Evolutionary conservation across 2,329 filamentous ascomycete species (phyloP).

Genomic region (Ceratocystis cacaofunesta): DNA sequence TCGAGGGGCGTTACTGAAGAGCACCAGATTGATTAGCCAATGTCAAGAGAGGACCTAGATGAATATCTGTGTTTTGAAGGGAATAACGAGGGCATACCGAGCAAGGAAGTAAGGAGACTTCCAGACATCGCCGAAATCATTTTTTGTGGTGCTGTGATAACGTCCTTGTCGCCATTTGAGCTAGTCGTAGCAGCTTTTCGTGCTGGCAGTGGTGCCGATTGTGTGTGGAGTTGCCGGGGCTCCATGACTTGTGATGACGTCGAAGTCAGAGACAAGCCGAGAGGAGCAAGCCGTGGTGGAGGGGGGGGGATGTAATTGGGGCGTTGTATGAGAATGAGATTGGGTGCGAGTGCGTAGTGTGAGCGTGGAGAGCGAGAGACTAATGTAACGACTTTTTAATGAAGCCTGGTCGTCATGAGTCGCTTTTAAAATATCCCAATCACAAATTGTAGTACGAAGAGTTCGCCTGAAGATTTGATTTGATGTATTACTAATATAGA

Average conservation of each 20-base stretch:
- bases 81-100: slow-evolving; percentile 44
- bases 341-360: neutral
- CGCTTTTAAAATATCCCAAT: neutral
- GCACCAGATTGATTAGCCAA: slow-evolving; percentile 1
- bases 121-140: slow-evolving; percentile 91
- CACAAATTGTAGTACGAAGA: neutral
- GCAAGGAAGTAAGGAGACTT: slow-evolving; percentile 73
- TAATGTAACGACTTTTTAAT: neutral
- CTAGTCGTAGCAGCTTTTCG: neutral
- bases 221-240: neutral
- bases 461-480: neutral
- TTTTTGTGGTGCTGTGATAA: slow-evolving; percentile 73
- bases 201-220: neutral
- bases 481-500: slow-evolving; percentile 4
- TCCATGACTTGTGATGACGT: slow-evolving; percentile 1
- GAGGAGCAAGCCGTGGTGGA: neutral
- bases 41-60: neutral
- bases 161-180: slow-evolving; percentile 28
- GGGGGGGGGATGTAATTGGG: neutral
- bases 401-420: neutral
- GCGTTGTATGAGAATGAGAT: neutral
- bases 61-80: neutral
- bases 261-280: neutral
- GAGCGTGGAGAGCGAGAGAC: neutral
- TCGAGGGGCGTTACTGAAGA: slow-evolving; percentile 80